These are phyloP conservation scores for Trichomonas tenax DNA, from an alignment of 208 protist genomes.

Conservation along the genomic window DNA sequence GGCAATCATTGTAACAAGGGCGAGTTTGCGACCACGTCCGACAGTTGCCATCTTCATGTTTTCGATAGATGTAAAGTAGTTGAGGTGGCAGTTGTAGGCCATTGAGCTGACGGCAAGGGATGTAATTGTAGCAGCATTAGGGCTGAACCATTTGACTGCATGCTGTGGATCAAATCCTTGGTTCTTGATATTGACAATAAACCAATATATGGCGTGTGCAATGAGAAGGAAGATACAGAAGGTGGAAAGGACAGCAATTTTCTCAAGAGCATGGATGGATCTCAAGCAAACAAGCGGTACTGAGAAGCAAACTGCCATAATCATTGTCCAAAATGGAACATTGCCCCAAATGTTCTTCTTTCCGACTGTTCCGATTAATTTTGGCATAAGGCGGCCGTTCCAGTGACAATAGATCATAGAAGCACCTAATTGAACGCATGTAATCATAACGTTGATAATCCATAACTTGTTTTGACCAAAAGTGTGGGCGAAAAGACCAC, in stretches of 20 bases:
- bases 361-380: not conserved
- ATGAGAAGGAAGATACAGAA: not conserved
- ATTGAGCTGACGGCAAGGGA: not conserved
- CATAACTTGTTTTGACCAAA: not conserved
- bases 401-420: not conserved
- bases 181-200: not conserved
- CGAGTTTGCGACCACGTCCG: not conserved
- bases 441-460: not conserved
- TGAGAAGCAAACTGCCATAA: not conserved
- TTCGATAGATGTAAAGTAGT: not conserved
- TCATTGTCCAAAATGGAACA: not conserved
- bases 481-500: not conserved
- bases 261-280: not conserved
- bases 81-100: slow-evolving; percentile 3
- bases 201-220: not conserved
- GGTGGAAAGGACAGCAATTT: not conserved
- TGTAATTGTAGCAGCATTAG: not conserved
- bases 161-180: not conserved
- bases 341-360: not conserved
- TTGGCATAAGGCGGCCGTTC: not conserved
- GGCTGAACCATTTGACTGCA: not conserved
- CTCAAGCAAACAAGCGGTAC: not conserved
- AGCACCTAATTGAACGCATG: not conserved
- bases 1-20: not conserved
- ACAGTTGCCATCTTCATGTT: not conserved